Conservation (phyloP, 2,329 filamentous ascomycete genomes). For the Colletotrichum simmondsii region DNA sequence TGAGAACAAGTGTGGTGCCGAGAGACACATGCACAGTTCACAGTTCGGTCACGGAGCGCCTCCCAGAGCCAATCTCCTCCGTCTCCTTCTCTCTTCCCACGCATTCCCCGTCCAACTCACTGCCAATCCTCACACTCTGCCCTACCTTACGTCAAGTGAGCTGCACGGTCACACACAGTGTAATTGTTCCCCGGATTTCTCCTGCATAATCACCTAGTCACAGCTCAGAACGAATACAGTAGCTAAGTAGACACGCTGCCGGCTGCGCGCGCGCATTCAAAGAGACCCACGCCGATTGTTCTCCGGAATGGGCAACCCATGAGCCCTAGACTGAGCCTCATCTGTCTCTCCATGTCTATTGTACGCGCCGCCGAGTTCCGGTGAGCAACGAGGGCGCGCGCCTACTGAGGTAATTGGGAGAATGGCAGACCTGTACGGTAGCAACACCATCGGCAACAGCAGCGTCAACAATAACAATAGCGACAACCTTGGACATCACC, state of each 20-base stretch:
- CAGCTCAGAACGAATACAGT: not conserved
- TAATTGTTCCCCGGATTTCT: constrained; percentile 5
- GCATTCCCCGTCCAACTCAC: not conserved
- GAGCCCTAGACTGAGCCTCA: constrained; percentile 27
- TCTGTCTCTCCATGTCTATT: constrained; percentile 27
- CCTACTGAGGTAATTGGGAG: constrained; percentile 15
- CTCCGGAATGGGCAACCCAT: constrained; percentile 32
- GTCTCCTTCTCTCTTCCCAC: not conserved
- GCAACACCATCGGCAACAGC: constrained; percentile 11
- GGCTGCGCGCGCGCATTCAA: not conserved
- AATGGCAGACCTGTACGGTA: constrained; percentile 31
- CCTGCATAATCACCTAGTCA: not conserved
- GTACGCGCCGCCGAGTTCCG: constrained; percentile 27
- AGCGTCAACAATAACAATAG: constrained; percentile 18
- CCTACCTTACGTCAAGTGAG: not conserved
- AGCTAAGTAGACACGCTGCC: not conserved
- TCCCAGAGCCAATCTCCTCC: not conserved
- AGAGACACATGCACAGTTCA: not conserved
- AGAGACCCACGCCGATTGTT: constrained; percentile 31
- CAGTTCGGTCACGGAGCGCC: not conserved
- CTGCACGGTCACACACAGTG: not conserved
- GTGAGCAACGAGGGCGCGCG: constrained; percentile 23
- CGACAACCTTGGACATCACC: constrained; percentile 28
- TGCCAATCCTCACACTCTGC: not conserved
- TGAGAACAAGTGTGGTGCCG: not conserved